Evolutionary conservation across 2,329 filamentous ascomycete species (phyloP).

Genomic region (Didymella segeticola): DNA sequence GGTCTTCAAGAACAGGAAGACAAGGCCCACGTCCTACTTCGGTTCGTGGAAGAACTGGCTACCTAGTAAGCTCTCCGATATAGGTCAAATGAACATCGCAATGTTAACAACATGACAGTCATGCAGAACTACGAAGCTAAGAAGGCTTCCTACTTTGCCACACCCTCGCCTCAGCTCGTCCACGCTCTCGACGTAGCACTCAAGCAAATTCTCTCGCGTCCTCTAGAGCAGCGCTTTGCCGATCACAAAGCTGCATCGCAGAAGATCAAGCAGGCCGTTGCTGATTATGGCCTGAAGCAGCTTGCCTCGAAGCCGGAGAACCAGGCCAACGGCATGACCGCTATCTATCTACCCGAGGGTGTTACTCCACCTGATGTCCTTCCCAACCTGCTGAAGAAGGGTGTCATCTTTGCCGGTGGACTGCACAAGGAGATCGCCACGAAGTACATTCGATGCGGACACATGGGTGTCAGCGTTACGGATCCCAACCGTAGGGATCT

Average conservation of each 20-base stretch:
- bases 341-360: conserved; percentile 89
- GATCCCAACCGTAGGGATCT: conserved; percentile 82
- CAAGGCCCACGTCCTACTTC: conserved; percentile 86
- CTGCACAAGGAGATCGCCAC: conserved; percentile 94
- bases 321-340: conserved; percentile 97
- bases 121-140: conserved; percentile 99
- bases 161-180: conserved; percentile 90
- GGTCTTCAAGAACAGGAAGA: conserved; percentile 79
- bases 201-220: conserved; percentile 80
- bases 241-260: conserved; percentile 80
- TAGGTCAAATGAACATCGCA: not conserved
- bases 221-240: conserved; percentile 82
- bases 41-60: conserved; percentile 97
- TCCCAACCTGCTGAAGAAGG: conserved; percentile 82
- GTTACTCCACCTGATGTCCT: conserved; percentile 82
- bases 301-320: conserved; percentile 84
- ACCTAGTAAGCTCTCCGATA: conserved; percentile 66
- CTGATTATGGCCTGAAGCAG: conserved; percentile 83
- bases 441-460: conserved; percentile 94
- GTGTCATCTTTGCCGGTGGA: conserved; percentile 92
- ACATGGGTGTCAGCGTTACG: conserved; percentile 95
- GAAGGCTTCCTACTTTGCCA: conserved; percentile 98
- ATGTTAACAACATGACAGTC: conserved; percentile 59
- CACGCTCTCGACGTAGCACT: conserved; percentile 91
- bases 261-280: conserved; percentile 83